phyloP scores from a whole-genome alignment of 1,284 basidiomycete species.

The Ustilago tritici region DNA sequence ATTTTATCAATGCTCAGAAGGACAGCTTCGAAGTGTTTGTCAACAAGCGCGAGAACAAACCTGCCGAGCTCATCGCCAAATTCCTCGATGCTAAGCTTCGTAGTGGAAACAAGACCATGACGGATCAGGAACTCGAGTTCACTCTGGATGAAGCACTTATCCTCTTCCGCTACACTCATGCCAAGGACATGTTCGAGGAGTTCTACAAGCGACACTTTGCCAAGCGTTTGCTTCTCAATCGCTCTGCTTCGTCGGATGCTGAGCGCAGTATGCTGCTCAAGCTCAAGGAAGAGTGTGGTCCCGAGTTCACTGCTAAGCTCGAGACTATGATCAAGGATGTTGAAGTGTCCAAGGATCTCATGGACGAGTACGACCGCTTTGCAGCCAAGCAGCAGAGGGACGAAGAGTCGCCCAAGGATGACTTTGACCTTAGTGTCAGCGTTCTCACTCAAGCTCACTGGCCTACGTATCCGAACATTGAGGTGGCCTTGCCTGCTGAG shows the following conservation, averaged over 20 bases:
- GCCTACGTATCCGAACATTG: conserved; percentile 71
- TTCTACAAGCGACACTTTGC: conserved; percentile 92
- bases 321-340: conserved; percentile 92
- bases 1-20: conserved; percentile 71
- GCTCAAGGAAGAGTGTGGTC: conserved; percentile 90
- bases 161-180: conserved; percentile 83
- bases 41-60: conserved; percentile 83
- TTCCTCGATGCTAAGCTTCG: conserved; percentile 87
- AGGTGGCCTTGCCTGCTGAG: conserved; percentile 51
- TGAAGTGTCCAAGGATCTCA: conserved; percentile 78
- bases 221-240: conserved; percentile 85
- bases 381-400: conserved; percentile 67
- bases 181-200: conserved; percentile 75
- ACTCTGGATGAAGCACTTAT: conserved; percentile 82
- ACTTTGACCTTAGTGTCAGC: conserved; percentile 73
- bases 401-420: conserved; percentile 9
- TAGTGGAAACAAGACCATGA: conserved; percentile 80
- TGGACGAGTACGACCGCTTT: conserved; percentile 72
- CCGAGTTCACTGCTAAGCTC: conserved; percentile 83
- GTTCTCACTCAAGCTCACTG: conserved; percentile 75
- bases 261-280: conserved; percentile 89
- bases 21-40: conserved; percentile 86
- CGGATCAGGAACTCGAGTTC: conserved; percentile 79
- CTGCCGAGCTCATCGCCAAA: conserved; percentile 94
- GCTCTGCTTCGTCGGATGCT: conserved; percentile 89